Conservation (phyloP, 139 green algal species). For the Chlamydomonas incerta region DNA sequence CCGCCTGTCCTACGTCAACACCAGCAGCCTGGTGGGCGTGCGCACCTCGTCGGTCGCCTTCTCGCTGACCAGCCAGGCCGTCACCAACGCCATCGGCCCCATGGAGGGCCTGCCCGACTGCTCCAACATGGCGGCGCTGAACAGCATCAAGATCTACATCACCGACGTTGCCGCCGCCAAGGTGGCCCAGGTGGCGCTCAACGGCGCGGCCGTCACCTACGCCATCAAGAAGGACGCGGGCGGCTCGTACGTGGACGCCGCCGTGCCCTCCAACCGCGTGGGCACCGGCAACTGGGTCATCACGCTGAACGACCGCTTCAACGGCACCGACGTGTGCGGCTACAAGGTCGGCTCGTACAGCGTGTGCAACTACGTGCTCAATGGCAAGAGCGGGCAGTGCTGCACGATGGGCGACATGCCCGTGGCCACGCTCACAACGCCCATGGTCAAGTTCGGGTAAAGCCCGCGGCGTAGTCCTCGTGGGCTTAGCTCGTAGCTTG, state of each 20-base stretch:
- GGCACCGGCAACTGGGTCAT: not conserved
- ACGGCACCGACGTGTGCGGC: slow-evolving; percentile 16
- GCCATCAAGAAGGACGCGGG: not conserved
- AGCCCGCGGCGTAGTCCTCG: not conserved
- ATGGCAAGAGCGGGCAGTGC: slow-evolving; percentile 24
- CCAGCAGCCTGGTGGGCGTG: not conserved
- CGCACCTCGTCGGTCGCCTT: slow-evolving; percentile 18
- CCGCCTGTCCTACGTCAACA: slow-evolving; percentile 37
- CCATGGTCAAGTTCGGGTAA: slow-evolving; percentile 14
- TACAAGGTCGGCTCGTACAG: slow-evolving; percentile 24
- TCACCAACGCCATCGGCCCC: slow-evolving; percentile 2
- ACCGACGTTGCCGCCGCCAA: not conserved
- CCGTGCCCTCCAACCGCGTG: not conserved
- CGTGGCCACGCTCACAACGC: slow-evolving; percentile 5
- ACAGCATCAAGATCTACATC: slow-evolving; percentile 34
- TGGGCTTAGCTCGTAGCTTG: too few species aligned
- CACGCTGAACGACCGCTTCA: not conserved
- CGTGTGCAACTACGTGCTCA: slow-evolving; percentile 41
- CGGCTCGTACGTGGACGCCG: not conserved
- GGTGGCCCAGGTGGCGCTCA: not conserved
- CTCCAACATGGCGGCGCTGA: not conserved
- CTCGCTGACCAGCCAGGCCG: not conserved
- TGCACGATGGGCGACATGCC: slow-evolving; percentile 33
- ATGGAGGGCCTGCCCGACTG: slow-evolving; percentile 28
- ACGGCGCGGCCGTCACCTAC: not conserved